These are phyloP conservation scores for Wickerhamiella lipophila DNA, from an alignment of 805 yeast genomes.

Conservation along the genomic window DNA sequence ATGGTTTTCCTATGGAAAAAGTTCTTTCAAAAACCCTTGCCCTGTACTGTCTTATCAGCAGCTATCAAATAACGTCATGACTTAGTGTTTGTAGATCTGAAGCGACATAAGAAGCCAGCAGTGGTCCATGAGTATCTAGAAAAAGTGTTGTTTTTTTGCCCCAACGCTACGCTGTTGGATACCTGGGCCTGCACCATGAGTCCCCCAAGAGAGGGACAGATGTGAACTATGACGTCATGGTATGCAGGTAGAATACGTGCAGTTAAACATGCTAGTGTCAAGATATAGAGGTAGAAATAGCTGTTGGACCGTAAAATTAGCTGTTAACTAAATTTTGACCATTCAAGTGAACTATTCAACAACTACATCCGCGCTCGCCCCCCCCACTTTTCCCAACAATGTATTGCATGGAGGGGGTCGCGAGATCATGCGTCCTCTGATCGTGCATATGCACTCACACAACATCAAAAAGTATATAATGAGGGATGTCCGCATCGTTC, in stretches of 20 bases:
- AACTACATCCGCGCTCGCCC: background rate
- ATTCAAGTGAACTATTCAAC: background rate
- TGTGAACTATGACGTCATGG: background rate
- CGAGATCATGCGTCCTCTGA: background rate
- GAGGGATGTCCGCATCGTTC: background rate
- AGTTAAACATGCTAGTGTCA: background rate
- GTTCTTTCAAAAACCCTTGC: background rate
- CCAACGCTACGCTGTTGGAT: too few relatives aligned
- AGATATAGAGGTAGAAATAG: background rate
- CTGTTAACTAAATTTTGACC: background rate
- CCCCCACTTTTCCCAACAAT: slow-evolving; percentile 5
- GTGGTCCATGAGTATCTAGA: too few relatives aligned
- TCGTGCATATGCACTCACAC: slow-evolving; percentile 10
- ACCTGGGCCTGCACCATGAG: background rate
- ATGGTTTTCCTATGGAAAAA: background rate
- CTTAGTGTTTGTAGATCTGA: background rate
- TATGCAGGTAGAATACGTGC: background rate
- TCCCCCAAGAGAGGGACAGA: background rate
- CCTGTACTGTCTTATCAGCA: background rate
- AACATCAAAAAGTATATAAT: background rate
- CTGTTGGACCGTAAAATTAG: background rate
- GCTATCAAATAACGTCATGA: background rate
- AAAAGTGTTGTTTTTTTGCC: too few relatives aligned
- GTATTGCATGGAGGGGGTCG: background rate
- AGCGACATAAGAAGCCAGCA: background rate